Percentiles rank a stretch among this genome's conserved stretches.
Evolutionary conservation across 441 rosid species (phyloP).

Genomic region (Populus hybrid): DNA sequence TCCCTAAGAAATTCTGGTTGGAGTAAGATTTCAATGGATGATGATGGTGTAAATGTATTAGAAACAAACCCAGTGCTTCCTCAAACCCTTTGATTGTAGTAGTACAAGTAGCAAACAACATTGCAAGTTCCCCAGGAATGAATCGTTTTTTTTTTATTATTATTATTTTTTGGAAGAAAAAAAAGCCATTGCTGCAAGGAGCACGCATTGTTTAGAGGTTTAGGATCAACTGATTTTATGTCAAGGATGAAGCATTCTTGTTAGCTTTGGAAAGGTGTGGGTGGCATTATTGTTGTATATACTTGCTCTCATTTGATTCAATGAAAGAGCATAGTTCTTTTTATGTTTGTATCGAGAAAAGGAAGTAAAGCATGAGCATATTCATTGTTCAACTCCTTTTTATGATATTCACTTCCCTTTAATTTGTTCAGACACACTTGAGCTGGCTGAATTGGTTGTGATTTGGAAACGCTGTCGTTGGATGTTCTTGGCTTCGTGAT

Average conservation of each 20-base stretch:
- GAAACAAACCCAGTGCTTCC: constrained; percentile 38
- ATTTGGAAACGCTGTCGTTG: too few species aligned
- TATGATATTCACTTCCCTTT: too few species aligned
- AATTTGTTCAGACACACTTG: too few species aligned
- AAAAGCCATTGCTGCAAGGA: neutral
- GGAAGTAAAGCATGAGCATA: neutral
- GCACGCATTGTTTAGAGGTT: neutral
- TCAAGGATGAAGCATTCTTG: constrained; percentile 11
- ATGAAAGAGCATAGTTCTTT: neutral
- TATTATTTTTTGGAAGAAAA: neutral
- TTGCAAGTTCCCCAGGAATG: neutral
- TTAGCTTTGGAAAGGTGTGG: constrained; percentile 5
- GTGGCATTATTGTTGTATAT: constrained; percentile 11
- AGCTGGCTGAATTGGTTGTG: too few species aligned
- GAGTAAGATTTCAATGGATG: constrained; percentile 59
- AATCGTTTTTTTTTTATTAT: neutral
- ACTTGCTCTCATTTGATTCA: constrained; percentile 7
- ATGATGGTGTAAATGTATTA: constrained; percentile 39
- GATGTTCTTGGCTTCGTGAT: too few species aligned
- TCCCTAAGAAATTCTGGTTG: constrained; percentile 71
- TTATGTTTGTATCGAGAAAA: neutral
- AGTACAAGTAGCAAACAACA: neutral
- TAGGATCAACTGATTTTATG: constrained; percentile 24
- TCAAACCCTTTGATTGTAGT: constrained; percentile 27
- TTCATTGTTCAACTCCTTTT: too few species aligned